Evolutionary conservation across 371 early-diverging fungal species (phyloP).

Genomic region (Choanephora cucurbitarum): DNA sequence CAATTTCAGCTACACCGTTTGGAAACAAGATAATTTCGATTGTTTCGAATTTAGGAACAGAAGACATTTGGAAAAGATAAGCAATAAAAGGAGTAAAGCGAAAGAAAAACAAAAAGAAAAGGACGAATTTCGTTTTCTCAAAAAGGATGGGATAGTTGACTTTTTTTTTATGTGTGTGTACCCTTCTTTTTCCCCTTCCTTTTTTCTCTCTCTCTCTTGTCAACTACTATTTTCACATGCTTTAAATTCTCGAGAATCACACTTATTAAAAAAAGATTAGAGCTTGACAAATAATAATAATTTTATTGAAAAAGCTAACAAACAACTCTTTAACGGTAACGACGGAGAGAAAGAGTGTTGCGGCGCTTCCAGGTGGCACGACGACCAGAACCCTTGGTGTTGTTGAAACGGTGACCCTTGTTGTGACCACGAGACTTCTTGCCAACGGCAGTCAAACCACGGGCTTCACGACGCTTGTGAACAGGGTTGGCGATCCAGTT

Average conservation of each 20-base stretch:
- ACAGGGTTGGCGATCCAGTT: constrained; percentile 98
- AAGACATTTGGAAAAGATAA: constrained; percentile 4
- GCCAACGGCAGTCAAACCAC: constrained; percentile 97
- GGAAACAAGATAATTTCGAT: constrained; percentile 51
- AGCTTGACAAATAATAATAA: constrained; percentile 3
- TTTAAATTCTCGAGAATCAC: no score
- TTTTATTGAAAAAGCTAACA: constrained; percentile 12
- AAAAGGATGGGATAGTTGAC: no score
- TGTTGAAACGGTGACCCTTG: constrained; percentile 98
- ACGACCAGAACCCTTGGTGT: constrained; percentile 97
- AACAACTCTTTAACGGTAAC: constrained; percentile 69
- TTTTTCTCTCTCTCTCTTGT: not conserved
- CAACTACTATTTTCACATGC: not conserved
- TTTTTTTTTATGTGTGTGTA: not conserved
- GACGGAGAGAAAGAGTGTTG: constrained; percentile 82
- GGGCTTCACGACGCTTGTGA: constrained; percentile 98
- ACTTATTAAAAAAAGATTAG: not conserved
- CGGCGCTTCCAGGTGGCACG: constrained; percentile 72
- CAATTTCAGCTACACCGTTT: constrained; percentile 66
- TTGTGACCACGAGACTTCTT: constrained; percentile 98
- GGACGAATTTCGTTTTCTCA: no score
- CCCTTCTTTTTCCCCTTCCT: not conserved
- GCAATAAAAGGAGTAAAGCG: no score
- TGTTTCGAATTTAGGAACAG: constrained; percentile 51
- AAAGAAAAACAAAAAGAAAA: constrained; percentile 3